phyloP scores from a whole-genome alignment of 1,139 yeast genomes.

The Scheffersomyces cryptocercus region DNA sequence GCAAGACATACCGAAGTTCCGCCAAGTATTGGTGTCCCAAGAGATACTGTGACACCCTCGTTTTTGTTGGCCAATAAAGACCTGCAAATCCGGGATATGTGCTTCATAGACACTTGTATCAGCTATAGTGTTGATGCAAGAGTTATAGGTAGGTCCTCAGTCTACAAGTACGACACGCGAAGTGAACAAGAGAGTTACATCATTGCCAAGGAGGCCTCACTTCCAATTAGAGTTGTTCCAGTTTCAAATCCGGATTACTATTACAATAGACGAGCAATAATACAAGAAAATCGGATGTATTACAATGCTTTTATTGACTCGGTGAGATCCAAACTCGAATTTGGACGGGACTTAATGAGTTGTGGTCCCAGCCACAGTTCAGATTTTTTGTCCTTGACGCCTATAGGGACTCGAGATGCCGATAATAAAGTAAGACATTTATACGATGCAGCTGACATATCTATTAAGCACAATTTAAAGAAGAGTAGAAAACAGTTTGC shows the following conservation, averaged over 20 bases:
- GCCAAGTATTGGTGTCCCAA: constrained; percentile 37
- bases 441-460: constrained; percentile 24
- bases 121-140: constrained; percentile 41
- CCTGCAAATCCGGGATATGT: constrained; percentile 31
- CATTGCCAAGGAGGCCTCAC: constrained; percentile 35
- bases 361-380: constrained; percentile 6
- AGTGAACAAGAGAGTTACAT: constrained; percentile 33
- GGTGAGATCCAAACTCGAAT: constrained; percentile 30
- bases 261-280: constrained; percentile 18
- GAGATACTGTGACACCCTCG: constrained; percentile 14
- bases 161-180: constrained; percentile 21
- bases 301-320: constrained; percentile 40
- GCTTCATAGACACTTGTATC: constrained; percentile 35
- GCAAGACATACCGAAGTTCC: constrained; percentile 38
- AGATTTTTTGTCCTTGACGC: constrained; percentile 11
- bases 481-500: constrained; percentile 17
- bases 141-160: constrained; percentile 44
- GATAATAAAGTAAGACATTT: constrained; percentile 35
- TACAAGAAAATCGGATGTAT: constrained; percentile 26
- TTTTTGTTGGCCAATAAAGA: constrained; percentile 23
- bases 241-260: constrained; percentile 22
- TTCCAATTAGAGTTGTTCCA: constrained; percentile 42
- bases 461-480: constrained; percentile 16
- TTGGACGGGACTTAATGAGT: constrained; percentile 22
- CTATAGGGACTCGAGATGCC: constrained; percentile 18